Base-by-base conservation (phyloP, 1,284 basidiomycete genomes). In the Xanthoconium separans region DNA sequence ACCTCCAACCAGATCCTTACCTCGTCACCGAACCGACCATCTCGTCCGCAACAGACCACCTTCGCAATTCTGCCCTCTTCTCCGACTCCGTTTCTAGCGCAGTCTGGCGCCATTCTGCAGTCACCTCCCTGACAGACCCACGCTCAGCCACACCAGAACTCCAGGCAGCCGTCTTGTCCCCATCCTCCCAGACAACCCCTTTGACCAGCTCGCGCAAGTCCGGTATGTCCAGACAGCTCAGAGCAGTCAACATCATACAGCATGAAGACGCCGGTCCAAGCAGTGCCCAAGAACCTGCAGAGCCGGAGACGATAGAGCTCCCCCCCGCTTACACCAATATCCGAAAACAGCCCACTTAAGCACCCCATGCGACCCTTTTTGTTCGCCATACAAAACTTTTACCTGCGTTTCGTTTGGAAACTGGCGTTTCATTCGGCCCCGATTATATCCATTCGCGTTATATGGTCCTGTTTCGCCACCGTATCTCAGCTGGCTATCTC, bases 291-390 rank as follows among this genome's bases (percentile, higher is more conserved):
- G 77, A 75, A 9, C 73, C 61, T 16, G 71, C 72, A 31, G 78
- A 82, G 57, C 62, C 79, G 10, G 87, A 89, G 68, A 90, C 88
- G 45, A 81, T 91, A 39, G 89, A 91, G 71, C 75, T 91, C 44
- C 89, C 89, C 15, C 89, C 89, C 6, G 88, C 89, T 36, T 91
- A 91, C 68, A 87, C 84, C n/a, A 78, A 82, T 56, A 71, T 85
- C 48, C 71, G 69, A 36, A 68, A 54, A 36, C 16, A 50, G 33
- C 40, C 9, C 30, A 53, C 2, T 12, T 64, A 49, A 62, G 15
- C 51, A 15, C 30, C 0, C 13, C 18, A 7, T 12, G 20, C 20
- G 18, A 20, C 12, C 2, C 6, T 16, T 10, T 36, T 58, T 33
- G 24, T 47, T 50, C 20, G 15, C 30, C 41, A 43, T 59, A 51